Evolutionary conservation across 108 stramenopile species (phyloP), one percentile per base, ranked within the genome.

Genomic region (Cyclotella distinguenda): DNA sequence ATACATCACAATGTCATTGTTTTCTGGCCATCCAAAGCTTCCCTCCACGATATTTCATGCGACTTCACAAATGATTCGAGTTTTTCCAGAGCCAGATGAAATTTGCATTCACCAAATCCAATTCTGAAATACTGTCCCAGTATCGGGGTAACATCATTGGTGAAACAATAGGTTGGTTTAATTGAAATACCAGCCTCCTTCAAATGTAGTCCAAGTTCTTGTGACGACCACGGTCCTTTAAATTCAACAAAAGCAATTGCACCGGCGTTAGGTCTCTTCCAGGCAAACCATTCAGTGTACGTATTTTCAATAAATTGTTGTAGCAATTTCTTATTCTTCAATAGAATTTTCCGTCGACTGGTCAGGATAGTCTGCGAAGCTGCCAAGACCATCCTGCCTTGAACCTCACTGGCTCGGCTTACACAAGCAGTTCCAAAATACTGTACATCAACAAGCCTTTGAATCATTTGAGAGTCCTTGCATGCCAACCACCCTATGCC

Each of bases 391-490:
- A 90, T 90, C 1, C 81, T 64, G 0, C 71, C 89, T 60, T 87
- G 89, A 23, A 90, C 54, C 68, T 90, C 86, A 46, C 84, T 86
- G 4, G 82, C 78, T 10, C 89, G 75, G 43, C 76, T 71, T 23
- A 73, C 51, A 66, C 89, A 90, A 1, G 89, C 89, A 8, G 81
- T 80, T 34, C 89, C 89, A 72, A 90, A 90, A 49, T 90, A 86
- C 45, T 87, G 85, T 16, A 74, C 72, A 51, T 87, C 75, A 18
- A 68, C 60, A 43, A 91, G 33, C 11, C 52, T 64, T 46, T 82
- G 60, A 11, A 81, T 64, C 77, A 86, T 59, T n/a, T 58, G 27
- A 23, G 23, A 16, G 60, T 91, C 78, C 3, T 36, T 63, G 54
- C 72, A 83, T 0, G 84, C 90, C 6, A 91, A 33, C 90, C 90